phyloP scores from a whole-genome alignment of 768 basidiomycete genomes.

The Russula brevipes region DNA sequence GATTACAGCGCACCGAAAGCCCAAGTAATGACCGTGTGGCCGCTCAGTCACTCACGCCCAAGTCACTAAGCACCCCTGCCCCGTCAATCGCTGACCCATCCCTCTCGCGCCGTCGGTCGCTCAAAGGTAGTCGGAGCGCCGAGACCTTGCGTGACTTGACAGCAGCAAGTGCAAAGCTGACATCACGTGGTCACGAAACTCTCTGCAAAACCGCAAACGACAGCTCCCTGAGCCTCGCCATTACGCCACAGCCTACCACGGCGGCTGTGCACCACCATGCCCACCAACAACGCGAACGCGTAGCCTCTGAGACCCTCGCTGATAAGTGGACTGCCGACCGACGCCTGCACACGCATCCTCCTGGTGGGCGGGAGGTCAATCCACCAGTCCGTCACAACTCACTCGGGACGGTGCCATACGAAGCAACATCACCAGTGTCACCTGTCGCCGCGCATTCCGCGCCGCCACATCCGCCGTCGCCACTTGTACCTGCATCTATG shows the following conservation, averaged over 20 bases:
- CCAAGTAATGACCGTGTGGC: slow-evolving; percentile 34
- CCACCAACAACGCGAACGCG: neutral
- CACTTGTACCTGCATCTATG: slow-evolving; percentile 19
- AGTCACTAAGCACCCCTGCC: slow-evolving; percentile 27
- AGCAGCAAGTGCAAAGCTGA: neutral
- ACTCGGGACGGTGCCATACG: slow-evolving; percentile 28
- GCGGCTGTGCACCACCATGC: neutral
- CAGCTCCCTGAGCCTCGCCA: slow-evolving; percentile 30
- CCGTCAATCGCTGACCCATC: slow-evolving; percentile 32
- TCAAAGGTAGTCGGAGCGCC: slow-evolving; percentile 63
- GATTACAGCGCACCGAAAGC: slow-evolving; percentile 27
- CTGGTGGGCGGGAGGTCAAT: neutral
- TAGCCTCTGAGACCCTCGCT: neutral
- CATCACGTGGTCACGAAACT: slow-evolving; percentile 16
- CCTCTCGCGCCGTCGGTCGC: slow-evolving; percentile 36
- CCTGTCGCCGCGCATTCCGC: slow-evolving; percentile 22
- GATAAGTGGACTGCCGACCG: neutral
- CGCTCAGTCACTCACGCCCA: slow-evolving; percentile 21
- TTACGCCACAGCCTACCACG: neutral
- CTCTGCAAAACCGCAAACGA: slow-evolving; percentile 31
- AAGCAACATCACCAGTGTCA: slow-evolving; percentile 24
- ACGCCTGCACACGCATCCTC: neutral
- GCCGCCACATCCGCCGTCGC: slow-evolving; percentile 23
- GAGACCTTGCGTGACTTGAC: slow-evolving; percentile 44
- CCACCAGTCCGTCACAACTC: slow-evolving; percentile 13